These are phyloP conservation scores for Lycium barbarum DNA, from an alignment of 257 asterid genomes.

Conservation along the genomic window DNA sequence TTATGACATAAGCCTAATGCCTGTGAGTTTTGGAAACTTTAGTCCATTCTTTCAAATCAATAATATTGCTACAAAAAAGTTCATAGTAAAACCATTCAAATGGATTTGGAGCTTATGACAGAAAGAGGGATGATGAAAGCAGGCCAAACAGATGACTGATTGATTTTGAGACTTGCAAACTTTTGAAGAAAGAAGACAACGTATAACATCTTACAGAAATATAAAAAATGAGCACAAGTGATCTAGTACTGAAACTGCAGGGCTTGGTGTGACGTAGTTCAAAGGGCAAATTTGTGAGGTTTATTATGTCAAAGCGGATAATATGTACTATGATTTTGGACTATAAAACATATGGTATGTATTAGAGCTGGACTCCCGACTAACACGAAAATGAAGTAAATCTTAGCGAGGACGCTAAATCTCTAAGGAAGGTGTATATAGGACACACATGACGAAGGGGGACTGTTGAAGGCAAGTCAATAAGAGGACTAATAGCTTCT, in stretches of 20 bases:
- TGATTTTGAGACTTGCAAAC: not conserved
- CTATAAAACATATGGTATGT: not conserved
- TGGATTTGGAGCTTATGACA: not conserved
- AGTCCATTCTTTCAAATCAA: constrained; percentile 27
- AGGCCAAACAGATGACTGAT: not conserved
- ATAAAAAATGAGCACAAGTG: not conserved
- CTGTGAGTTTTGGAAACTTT: not conserved
- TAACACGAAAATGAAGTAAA: too few species aligned
- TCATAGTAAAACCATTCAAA: not conserved
- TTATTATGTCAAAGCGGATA: not conserved
- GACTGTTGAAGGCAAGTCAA: not conserved
- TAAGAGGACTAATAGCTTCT: not conserved
- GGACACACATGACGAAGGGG: not conserved
- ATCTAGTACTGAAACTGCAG: not conserved
- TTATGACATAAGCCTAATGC: constrained; percentile 23
- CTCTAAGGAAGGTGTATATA: not conserved
- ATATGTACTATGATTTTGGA: not conserved
- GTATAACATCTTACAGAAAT: not conserved
- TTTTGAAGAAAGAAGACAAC: not conserved
- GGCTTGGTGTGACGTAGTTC: not conserved
- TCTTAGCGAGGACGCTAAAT: not conserved
- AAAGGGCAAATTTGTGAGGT: not conserved
- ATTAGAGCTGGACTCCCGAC: not conserved
- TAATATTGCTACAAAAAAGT: not conserved
- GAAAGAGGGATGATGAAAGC: not conserved